Evolutionary conservation across 1,284 basidiomycete species (phyloP).

Genomic region (Cutaneotrichosporon spelunceum): DNA sequence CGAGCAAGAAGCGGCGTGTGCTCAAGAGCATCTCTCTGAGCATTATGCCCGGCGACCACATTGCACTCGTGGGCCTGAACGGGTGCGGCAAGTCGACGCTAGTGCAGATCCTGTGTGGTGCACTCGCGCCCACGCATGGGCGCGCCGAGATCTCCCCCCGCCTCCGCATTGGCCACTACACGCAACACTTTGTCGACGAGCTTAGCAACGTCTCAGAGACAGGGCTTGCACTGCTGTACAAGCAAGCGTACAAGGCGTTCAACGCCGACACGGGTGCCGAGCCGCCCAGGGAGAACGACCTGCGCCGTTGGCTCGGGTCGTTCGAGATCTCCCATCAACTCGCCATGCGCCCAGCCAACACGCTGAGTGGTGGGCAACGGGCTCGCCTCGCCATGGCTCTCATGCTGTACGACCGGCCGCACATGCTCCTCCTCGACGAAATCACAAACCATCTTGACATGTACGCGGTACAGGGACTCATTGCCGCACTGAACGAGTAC

Average conservation of each 20-base stretch:
- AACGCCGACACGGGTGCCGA: constrained; percentile 9
- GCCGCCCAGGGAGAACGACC: constrained; percentile 51
- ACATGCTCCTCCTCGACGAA: constrained; percentile 60
- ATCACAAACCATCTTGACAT: constrained; percentile 69
- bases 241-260: constrained; percentile 7
- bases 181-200: constrained; percentile 51
- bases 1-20: constrained; percentile 44
- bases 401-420: constrained; percentile 42
- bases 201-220: constrained; percentile 53
- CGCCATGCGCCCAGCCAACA: constrained; percentile 40
- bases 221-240: constrained; percentile 7
- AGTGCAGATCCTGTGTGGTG: constrained; percentile 59
- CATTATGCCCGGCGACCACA: constrained; percentile 59
- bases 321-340: constrained; percentile 57
- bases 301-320: constrained; percentile 55
- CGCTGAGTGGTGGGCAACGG: constrained; percentile 55
- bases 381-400: constrained; percentile 48
- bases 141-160: constrained; percentile 60
- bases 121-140: constrained; percentile 57
- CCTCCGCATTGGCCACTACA: constrained; percentile 57
- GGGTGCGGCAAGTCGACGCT: constrained; percentile 63
- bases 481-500: constrained; percentile 58
- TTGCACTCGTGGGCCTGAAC: constrained; percentile 61
- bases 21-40: constrained; percentile 60
- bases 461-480: constrained; percentile 62